A percentile compares a stretch with the other conserved stretches of the same genome.
phyloP scores from a whole-genome alignment of 306 rosid species.

The Ammopiptanthus mongolicus region DNA sequence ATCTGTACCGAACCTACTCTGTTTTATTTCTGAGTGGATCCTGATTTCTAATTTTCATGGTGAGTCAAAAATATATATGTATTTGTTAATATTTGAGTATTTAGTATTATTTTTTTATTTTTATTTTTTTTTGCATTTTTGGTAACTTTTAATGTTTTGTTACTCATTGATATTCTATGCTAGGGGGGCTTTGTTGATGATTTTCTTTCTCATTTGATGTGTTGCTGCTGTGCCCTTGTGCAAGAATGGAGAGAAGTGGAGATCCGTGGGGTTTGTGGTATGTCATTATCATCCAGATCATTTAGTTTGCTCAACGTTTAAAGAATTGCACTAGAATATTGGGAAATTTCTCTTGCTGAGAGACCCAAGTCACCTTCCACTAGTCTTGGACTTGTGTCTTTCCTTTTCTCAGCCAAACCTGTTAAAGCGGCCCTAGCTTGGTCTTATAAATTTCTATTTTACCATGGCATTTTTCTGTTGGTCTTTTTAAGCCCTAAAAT shows the following conservation, averaged over 20 bases:
- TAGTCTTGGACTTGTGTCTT: not conserved
- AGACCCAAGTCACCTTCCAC: not conserved
- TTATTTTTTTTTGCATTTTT: not conserved
- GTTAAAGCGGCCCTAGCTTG: not conserved
- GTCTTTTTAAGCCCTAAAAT: not conserved
- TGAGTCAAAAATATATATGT: not conserved
- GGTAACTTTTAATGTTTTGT: not conserved
- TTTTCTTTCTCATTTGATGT: slow-evolving; percentile 94
- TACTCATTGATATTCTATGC: slow-evolving; percentile 16
- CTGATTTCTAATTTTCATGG: not conserved
- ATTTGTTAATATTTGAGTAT: not conserved
- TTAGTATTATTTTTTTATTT: not conserved
- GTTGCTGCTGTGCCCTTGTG: slow-evolving; percentile 96
- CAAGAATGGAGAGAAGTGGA: slow-evolving; percentile 99
- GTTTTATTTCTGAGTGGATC: not conserved
- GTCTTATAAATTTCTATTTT: not conserved
- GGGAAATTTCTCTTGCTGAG: not conserved
- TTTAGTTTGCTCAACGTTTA: not conserved
- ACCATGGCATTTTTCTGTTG: not conserved
- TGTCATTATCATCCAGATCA: not conserved
- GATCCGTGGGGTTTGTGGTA: slow-evolving; percentile 67
- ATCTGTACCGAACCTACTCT: not conserved
- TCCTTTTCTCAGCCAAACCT: not conserved
- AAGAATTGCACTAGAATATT: not conserved
- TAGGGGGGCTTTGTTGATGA: slow-evolving; percentile 94